Evolutionary conservation across 2,329 filamentous ascomycete genomes (phyloP), one percentile per base, ranked within the genome.

Genomic region (Cladophialophora immunda): DNA sequence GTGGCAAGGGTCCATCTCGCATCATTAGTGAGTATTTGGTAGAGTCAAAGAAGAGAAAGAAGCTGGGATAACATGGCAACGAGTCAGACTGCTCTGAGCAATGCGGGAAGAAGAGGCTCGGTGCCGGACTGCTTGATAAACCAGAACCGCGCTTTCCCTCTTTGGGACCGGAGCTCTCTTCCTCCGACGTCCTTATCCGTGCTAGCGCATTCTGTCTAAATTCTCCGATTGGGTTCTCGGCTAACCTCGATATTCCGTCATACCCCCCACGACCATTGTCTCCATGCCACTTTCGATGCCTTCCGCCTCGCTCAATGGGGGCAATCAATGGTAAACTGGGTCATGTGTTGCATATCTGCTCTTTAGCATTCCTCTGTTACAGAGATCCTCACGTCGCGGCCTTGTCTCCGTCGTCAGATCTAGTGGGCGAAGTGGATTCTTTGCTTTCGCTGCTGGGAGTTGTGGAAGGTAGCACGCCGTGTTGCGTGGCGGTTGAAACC

Each of bases 271-370:
- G 32, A 25, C 45, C 19, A 19, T n/a, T 32, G 8, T 61, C 50
- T 65, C 63, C 57, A 53, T 61, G 56, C 57, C 63, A 36, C 57
- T 60, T 65, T 61, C 29, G 63, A 58, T 27, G 13, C 60, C 63
- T 50, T 65, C 57, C 63, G 63, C 32, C 29, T 56, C 38, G 63
- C 56, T 61, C 34, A 59, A 64, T 64, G 53, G 22, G 47, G 62
- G 32, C 41, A 60, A 29, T 59, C 27, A 19, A 52, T n/a, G 15
- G 27, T 45, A 55, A 34, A 50, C 25, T 34, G 22, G 19, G 47
- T 38, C 45, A 54, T 56, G 54, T n/a, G 47, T 60, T 60, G 34
- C 45, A 19, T 30, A 38, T 50, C 34, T 61, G 17, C 7, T 53
- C 29, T 32, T 11, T 53, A 32, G 30, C 19, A 22, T 41, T 52